Conservation (phyloP, 805 yeast genomes). For the Yarrowia hollandica region DNA sequence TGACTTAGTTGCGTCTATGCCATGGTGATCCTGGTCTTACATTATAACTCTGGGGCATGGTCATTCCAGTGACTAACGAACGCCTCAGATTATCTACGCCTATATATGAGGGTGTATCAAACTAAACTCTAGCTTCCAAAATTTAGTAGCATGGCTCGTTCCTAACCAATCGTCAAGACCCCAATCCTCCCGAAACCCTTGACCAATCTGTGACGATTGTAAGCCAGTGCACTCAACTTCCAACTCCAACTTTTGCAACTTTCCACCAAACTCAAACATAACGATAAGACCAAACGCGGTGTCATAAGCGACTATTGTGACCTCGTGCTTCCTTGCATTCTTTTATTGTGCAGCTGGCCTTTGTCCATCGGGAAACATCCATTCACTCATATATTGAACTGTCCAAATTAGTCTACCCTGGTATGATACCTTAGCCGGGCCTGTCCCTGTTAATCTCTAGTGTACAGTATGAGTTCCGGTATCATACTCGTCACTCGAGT, state of each 20-base stretch:
- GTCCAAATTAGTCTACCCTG: background rate
- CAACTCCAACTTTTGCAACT: background rate
- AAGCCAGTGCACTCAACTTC: background rate
- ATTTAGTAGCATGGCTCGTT: too few relatives aligned
- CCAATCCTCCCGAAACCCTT: background rate
- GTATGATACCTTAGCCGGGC: background rate
- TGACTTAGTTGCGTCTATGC: background rate
- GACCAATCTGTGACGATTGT: background rate
- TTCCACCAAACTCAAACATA: background rate
- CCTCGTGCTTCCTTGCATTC: background rate
- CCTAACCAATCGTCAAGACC: too few relatives aligned
- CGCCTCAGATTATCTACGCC: too few relatives aligned
- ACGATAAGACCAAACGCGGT: conserved; percentile 20
- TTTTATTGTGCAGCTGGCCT: background rate
- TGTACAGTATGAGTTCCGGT: too few relatives aligned
- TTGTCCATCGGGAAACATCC: too few relatives aligned
- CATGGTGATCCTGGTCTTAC: too few relatives aligned
- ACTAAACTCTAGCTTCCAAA: background rate
- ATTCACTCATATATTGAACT: too few relatives aligned
- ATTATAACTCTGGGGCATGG: too few relatives aligned
- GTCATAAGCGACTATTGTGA: background rate
- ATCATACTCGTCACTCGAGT: background rate
- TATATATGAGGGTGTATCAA: background rate
- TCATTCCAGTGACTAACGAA: too few relatives aligned
- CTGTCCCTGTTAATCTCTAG: too few relatives aligned